Base-by-base conservation (phyloP, 257 asterid genomes). In the Nicotiana undulata region DNA sequence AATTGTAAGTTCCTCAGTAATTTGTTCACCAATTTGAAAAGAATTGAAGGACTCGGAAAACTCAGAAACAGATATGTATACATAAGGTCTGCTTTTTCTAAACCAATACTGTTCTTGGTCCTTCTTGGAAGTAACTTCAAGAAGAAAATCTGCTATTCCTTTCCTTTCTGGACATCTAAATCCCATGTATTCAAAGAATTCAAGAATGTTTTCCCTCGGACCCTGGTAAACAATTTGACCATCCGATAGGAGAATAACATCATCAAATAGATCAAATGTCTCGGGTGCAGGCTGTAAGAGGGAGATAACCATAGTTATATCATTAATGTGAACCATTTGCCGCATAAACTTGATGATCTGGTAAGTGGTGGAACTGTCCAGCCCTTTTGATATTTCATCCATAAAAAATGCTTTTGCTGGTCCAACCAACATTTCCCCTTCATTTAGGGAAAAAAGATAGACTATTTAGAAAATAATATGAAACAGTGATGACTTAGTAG, bases 371-470 rank as follows among this genome's bases (percentile, higher is more conserved):
- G 98, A 94, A 79, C 97, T 94, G 79, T 93, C 98, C 15, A 94
- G 87, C 13, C 98, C 98, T 0, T 95, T 94, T 4, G 98, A 94
- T 82, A 93, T 91, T 82, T 94, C 97, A 79, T 94, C 97, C 97
- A 94, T 94, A 92, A 92, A 91, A 85, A 94, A 90, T 3, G 93
- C 98, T 82, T 94, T 94, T 59, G 97, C 97, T 20, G 97, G 98
- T 26, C 98, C 97, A 0, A 90, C 96, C 90, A 93, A 83, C 98
- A 93, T 93, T 87, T 92, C 98, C n/a, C 96, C 98, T 93, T 85
- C 32, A 49, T 58, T 63, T 61, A 13, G 46, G 3, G 0, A 12
- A 13, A 72, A 6, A 20, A 46, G 37, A 22, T n/a, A 46, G 32
- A 24, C 22, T 37, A 72, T 46, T 46, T 6, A 72, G 13, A 61